A percentile compares a stretch with the other conserved stretches of the same genome.
Conservation (phyloP, 192 early-diverging fungal species). For the Backusella mclennaniae region DNA sequence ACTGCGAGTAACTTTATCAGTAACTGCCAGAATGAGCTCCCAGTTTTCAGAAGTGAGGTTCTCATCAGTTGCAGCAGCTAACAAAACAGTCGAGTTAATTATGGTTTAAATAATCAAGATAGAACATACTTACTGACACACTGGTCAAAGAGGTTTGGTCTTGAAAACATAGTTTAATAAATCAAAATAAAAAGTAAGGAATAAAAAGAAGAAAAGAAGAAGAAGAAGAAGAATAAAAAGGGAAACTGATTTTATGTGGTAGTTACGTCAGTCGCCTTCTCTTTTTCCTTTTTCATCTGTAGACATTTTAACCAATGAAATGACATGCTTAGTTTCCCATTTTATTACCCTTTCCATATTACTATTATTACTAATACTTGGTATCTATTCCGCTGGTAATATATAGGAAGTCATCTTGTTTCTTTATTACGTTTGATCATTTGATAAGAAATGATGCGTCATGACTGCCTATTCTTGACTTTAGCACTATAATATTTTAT, state of each 20-base stretch:
- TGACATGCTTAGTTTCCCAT: too few relatives aligned
- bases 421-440: background rate
- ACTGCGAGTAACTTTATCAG: slow-evolving; percentile 58
- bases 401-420: too few relatives aligned
- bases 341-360: too few relatives aligned
- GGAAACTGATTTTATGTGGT: background rate
- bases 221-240: background rate
- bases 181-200: background rate
- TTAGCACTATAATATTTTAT: background rate
- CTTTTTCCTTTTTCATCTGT: background rate
- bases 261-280: background rate
- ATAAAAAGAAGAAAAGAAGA: background rate
- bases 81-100: background rate
- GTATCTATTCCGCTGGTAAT: too few relatives aligned
- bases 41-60: slow-evolving; percentile 93
- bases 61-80: slow-evolving; percentile 85
- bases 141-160: slow-evolving; percentile 53
- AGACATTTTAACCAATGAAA: background rate
- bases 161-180: slow-evolving; percentile 43
- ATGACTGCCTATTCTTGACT: background rate
- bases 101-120: background rate
- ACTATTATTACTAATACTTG: too few relatives aligned
- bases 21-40: slow-evolving; percentile 74
- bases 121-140: slow-evolving; percentile 45
- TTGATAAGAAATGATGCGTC: background rate